phyloP scores from a whole-genome alignment of 345 rosid species.

The Linum usitatissimum region DNA sequence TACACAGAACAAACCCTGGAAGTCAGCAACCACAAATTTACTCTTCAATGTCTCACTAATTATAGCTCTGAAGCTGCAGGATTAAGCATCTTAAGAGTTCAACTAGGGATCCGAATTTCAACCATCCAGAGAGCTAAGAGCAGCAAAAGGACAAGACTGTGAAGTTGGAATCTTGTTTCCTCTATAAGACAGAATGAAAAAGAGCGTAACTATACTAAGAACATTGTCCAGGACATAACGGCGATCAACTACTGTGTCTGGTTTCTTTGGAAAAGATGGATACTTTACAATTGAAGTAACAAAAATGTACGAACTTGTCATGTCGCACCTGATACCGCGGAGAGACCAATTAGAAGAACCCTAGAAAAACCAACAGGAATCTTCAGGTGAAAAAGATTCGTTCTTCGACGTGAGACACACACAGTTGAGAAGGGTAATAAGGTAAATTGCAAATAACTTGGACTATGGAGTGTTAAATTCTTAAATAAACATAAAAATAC shows the following conservation, averaged over 20 bases:
- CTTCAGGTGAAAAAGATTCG: background rate
- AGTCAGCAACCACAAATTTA: background rate
- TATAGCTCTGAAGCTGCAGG: background rate
- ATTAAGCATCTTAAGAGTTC: background rate
- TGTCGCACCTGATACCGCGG: background rate
- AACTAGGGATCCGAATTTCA: background rate
- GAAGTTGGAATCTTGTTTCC: too few species aligned
- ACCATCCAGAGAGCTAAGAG: background rate
- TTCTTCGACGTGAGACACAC: background rate
- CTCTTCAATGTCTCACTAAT: background rate
- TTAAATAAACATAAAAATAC: background rate
- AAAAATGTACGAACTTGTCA: background rate
- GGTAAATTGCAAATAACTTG: background rate
- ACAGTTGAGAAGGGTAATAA: background rate
- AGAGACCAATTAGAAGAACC: too few species aligned
- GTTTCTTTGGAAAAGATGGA: too few species aligned
- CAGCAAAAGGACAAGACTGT: background rate
- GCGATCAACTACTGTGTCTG: background rate
- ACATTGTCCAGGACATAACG: background rate
- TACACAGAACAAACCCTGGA: too few species aligned
- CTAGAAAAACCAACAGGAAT: too few species aligned
- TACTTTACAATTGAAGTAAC: background rate
- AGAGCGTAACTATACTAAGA: background rate
- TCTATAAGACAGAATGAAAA: background rate
- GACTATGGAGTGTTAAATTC: too few species aligned